A percentile compares a stretch with the other conserved stretches of the same genome.
Evolutionary conservation across 441 rosid genomes (phyloP).

Genomic region (Codiaeum variegatum): DNA sequence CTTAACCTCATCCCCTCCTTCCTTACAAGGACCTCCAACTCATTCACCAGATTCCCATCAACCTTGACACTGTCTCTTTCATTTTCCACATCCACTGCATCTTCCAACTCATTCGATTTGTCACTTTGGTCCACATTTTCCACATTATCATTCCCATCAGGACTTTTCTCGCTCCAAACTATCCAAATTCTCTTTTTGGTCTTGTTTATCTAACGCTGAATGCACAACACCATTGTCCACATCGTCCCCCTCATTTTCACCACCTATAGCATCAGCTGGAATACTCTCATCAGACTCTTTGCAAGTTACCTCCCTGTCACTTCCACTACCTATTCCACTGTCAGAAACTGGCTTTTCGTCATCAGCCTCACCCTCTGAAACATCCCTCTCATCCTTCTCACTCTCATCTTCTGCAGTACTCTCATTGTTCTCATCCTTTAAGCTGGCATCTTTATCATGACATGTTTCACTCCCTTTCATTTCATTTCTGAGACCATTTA

Average conservation of each 20-base stretch:
- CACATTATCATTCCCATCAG: conserved; percentile 27
- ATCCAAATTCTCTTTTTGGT: conserved; percentile 8
- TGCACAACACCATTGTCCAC: conserved; percentile 22
- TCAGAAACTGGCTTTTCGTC: conserved; percentile 18
- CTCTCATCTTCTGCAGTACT: conserved; percentile 31
- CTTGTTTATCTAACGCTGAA: conserved; percentile 10
- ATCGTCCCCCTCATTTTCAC: conserved; percentile 29
- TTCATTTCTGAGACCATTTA: conserved; percentile 31
- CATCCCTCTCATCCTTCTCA: conserved; percentile 28
- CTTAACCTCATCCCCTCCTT: conserved; percentile 33
- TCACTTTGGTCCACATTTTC: conserved; percentile 29
- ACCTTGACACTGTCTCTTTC: conserved; percentile 29
- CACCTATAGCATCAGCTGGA: conserved; percentile 12
- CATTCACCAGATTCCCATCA: conserved; percentile 25
- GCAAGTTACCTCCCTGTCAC: conserved; percentile 17
- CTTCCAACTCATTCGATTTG: conserved; percentile 20
- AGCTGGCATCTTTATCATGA: conserved; percentile 27
- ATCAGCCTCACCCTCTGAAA: conserved; percentile 10
- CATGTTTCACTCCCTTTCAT: conserved; percentile 28
- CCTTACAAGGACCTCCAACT: conserved; percentile 32
- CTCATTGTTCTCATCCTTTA: conserved; percentile 27
- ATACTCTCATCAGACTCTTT: conserved; percentile 18
- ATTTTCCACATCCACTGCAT: conserved; percentile 26
- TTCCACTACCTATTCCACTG: conserved; percentile 17
- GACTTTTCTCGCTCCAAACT: conserved; percentile 18